These are phyloP conservation scores for Aspergillus quadricinctus DNA, from an alignment of 2,329 filamentous ascomycete species.

Conservation along the genomic window DNA sequence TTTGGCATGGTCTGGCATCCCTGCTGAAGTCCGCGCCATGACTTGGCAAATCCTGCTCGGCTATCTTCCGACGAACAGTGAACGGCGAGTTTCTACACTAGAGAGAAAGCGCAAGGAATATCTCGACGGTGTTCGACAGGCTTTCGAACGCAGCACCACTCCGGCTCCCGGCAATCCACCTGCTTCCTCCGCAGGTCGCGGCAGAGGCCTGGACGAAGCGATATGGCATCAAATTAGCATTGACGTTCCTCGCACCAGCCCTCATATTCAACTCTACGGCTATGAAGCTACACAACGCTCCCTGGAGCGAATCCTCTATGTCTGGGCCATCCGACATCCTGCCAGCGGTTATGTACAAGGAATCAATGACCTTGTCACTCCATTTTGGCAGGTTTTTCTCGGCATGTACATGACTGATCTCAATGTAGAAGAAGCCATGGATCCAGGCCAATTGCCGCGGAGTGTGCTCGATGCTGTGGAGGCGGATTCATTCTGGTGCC, in stretches of 20 bases:
- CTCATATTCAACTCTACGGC: constrained; percentile 88
- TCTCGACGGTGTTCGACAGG: constrained; percentile 76
- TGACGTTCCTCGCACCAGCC: constrained; percentile 92
- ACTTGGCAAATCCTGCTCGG: constrained; percentile 97
- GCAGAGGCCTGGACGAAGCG: constrained; percentile 85
- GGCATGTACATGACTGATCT: constrained; percentile 92
- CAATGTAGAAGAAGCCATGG: constrained; percentile 91
- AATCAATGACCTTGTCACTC: constrained; percentile 96
- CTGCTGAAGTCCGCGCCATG: constrained; percentile 93
- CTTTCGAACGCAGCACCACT: constrained; percentile 54
- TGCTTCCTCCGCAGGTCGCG: constrained; percentile 47
- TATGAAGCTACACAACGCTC: constrained; percentile 96
- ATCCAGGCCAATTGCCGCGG: constrained; percentile 87
- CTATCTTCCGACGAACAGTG: constrained; percentile 94
- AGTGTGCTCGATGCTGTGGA: constrained; percentile 93
- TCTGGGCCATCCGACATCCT: constrained; percentile 96
- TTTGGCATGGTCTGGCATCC: constrained; percentile 89
- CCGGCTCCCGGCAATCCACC: constrained; percentile 39
- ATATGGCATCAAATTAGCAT: constrained; percentile 99
- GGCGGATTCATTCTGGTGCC: constrained; percentile 96
- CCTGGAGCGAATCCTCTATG: constrained; percentile 88
- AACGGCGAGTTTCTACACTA: constrained; percentile 80
- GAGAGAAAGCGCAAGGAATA: constrained; percentile 97
- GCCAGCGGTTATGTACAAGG: constrained; percentile 97
- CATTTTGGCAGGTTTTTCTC: constrained; percentile 97